A percentile compares a stretch with the other conserved stretches of the same genome.
Conservation (phyloP, 2,329 filamentous ascomycete genomes). For the Aspergillus fructus region DNA sequence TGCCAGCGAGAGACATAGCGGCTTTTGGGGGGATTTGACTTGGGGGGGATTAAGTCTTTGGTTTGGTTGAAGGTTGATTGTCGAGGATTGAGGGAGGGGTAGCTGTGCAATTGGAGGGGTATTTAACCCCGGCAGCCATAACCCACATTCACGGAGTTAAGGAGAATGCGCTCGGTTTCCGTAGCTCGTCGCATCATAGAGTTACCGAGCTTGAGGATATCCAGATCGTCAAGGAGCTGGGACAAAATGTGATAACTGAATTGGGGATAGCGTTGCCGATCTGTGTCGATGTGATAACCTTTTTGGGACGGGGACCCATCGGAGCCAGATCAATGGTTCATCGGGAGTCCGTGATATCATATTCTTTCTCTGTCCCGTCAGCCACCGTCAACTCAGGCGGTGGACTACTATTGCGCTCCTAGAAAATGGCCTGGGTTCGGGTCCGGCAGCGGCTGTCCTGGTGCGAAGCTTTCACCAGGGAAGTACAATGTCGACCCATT, state of each 20-base stretch:
- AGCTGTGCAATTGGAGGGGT: neutral
- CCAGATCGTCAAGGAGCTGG: neutral
- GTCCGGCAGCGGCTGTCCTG: conserved; percentile 22
- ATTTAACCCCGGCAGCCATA: neutral
- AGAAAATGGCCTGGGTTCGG: conserved; percentile 39
- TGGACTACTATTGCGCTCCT: conserved; percentile 17
- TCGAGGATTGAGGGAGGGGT: neutral
- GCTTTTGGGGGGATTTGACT: neutral
- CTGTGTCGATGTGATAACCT: conserved; percentile 3
- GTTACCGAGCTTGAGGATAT: neutral
- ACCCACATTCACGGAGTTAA: neutral
- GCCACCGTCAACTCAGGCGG: neutral
- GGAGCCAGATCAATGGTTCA: neutral
- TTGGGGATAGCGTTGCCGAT: conserved; percentile 1
- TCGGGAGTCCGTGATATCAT: neutral
- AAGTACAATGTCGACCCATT: conserved; percentile 35
- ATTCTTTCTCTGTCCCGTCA: neutral
- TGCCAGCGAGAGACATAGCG: conserved; percentile 38
- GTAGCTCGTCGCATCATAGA: neutral
- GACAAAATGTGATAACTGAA: conserved; percentile 20
- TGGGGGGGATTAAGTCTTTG: neutral
- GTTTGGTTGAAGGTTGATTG: neutral
- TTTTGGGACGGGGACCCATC: neutral
- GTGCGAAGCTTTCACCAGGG: conserved; percentile 28
- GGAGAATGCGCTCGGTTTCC: neutral